A percentile compares a stretch with the other conserved stretches of the same genome.
Evolutionary conservation across 2,329 filamentous ascomycete genomes (phyloP).

Genomic region (Trichoderma guizhouense): DNA sequence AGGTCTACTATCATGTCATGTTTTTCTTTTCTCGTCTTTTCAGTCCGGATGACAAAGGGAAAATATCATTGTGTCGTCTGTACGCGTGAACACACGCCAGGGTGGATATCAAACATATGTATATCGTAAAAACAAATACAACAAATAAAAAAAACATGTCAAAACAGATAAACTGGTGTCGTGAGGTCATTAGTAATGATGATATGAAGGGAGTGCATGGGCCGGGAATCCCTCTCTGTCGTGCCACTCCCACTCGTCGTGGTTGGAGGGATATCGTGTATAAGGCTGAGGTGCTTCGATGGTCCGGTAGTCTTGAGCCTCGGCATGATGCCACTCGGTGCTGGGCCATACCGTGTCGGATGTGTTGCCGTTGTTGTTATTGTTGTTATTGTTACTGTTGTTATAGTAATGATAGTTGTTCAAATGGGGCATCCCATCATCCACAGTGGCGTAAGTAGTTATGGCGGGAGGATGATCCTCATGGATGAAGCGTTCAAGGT

Average conservation of each 20-base stretch:
- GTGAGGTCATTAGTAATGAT: not conserved
- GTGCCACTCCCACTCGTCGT: slow-evolving; percentile 35
- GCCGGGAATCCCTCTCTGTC: slow-evolving; percentile 34
- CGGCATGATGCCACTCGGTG: slow-evolving; percentile 4
- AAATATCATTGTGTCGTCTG: not conserved
- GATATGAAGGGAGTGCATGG: not conserved
- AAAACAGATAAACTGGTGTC: not conserved
- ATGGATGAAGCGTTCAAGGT: slow-evolving; percentile 51
- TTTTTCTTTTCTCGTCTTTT: not conserved
- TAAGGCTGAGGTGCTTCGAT: slow-evolving; percentile 15
- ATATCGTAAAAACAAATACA: not conserved
- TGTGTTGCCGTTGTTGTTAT: not conserved
- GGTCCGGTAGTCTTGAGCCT: slow-evolving; percentile 4
- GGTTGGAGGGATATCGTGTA: not conserved
- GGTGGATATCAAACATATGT: not conserved
- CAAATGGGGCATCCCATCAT: not conserved
- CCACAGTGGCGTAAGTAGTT: not conserved
- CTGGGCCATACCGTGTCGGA: slow-evolving; percentile 5
- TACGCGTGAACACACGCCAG: slow-evolving; percentile 12
- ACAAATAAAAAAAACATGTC: not conserved
- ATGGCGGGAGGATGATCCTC: slow-evolving; percentile 18
- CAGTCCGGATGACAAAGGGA: not conserved
- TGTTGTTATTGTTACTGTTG: not conserved
- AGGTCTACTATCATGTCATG: slow-evolving; percentile 8
- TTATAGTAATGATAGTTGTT: not conserved